Evolutionary conservation across 768 basidiomycete genomes (phyloP), one percentile per base, ranked within the genome.

Genomic region (Kwoniella sp.): DNA sequence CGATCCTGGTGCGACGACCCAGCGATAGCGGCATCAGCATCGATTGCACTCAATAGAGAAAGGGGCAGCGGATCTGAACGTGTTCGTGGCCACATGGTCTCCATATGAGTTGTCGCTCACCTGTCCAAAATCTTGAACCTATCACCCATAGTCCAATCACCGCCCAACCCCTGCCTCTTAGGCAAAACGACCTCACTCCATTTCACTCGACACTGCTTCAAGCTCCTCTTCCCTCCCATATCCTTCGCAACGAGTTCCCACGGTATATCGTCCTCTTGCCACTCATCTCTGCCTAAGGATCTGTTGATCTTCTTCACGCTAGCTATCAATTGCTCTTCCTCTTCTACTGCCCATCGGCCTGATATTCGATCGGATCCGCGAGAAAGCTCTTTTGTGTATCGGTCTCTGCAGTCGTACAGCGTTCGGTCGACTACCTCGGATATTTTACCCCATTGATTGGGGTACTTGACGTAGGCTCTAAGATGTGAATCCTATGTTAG

Each of bases 361-460:
- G 46, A 24, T 1, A 50, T 26, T 13, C 67, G 56, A 0, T 52
- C 58, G 36, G 49, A 22, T 1, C 27, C 17, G 29, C 60, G 36
- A 53, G 49, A 54, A 4, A 68, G 59, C 40, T 66, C 63, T 26
- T 70, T 66, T 17, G 50, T 63, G 56, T 63, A 76, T n/a, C 71
- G 29, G 51, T 69, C 69, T 36, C 71, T 36, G 55, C 74, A 76
- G 55, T 72, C 74, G 29, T 58, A 29, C 24, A 65, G 60, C 2
- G 69, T 67, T 33, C 74, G 48, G 40, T 71, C 71, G 26, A 76
- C 74, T 19, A 61, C 40, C 6, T 58, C 50, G 5, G 69, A 62
- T n/a, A 76, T 64, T 47, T 68, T 72, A 15, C 55, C 50, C 74
- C 74, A 76, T 36, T 64, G 40, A n/a, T 60, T 64, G 12, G 71